Base-by-base conservation (phyloP, 345 rosid genomes). In the Cardamine resedifolia region DNA sequence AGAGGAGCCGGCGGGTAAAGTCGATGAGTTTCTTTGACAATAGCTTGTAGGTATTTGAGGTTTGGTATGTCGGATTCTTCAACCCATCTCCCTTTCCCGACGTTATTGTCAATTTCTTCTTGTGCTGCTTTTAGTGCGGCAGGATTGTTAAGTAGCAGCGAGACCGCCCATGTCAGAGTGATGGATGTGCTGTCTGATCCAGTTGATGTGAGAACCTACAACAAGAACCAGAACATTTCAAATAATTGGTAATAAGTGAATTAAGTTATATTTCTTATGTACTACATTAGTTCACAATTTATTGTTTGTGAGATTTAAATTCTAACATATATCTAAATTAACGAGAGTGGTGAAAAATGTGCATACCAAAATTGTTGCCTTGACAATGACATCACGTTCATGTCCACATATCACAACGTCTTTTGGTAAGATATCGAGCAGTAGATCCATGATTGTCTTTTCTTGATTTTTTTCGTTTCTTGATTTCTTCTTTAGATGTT, bases 291-390 rank as follows among this genome's bases (percentile, higher is more conserved):
- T 5, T 50, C 4, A 12, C 10, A 51, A 5, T 2, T 24, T 6
- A 5, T 24, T 51, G 3, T 20, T 49, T 49, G 16, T 12, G 19
- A 52, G 19, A 14, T 7, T 52, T 26, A n/a, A n/a, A n/a, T n/a
- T 53, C 27, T 1, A 30, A n/a, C 59, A 31, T 14, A 41, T 5
- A 72, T 49, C 41, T 26, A 11, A 55, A 48, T 16, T 28, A 36
- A 56, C 6, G 11, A 52, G 49, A 31, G 31, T 49, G 1, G 19
- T 27, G 1, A 58, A 20, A 38, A 2, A 6, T 2, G 6, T 49
- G 18, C 82, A 6, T 86, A 90, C 97, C 78, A 84, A 15, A 61
- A 79, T 69, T 14, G 88, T 88, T 41, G 94, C 86, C 76, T 90
- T 90, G 62, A 88, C 58, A 55, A 85, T 64, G 11, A 61, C 75